Percentiles rank a stretch among this genome's conserved stretches.
Conservation (phyloP, 257 asterid species). For the Petunia axillaris region DNA sequence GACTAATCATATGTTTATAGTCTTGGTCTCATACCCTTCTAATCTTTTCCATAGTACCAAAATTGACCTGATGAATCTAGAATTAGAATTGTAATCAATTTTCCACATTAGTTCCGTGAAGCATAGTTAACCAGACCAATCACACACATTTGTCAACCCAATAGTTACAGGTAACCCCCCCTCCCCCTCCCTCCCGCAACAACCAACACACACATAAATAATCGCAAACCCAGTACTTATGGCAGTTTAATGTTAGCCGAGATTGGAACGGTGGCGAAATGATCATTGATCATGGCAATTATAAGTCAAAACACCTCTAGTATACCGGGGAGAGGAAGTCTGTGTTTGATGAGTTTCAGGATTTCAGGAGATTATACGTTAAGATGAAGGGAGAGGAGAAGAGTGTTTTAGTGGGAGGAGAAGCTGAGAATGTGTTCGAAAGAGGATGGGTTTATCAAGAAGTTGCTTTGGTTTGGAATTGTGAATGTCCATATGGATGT, state of each 20-base stretch:
- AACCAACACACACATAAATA: neutral
- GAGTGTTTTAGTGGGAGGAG: neutral
- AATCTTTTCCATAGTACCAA: neutral
- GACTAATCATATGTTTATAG: neutral
- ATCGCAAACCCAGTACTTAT: neutral
- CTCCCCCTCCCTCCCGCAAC: too few relatives aligned
- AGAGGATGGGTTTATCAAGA: neutral
- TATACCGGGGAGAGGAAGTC: neutral
- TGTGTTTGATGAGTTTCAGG: neutral
- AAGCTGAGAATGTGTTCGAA: neutral
- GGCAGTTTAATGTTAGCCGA: neutral
- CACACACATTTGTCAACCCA: neutral
- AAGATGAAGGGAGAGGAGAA: neutral
- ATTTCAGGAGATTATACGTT: neutral
- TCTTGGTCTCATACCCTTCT: neutral
- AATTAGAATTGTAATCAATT: neutral
- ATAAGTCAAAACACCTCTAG: neutral
- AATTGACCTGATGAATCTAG: neutral
- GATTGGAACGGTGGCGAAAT: neutral
- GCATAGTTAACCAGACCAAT: neutral
- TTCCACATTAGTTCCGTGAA: neutral
- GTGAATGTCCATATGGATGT: neutral
- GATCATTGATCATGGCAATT: neutral
- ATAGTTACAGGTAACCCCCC: too few relatives aligned
- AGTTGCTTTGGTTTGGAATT: neutral